phyloP scores from a whole-genome alignment of 208 protist species.

The Trypanosoma vivax region DNA sequence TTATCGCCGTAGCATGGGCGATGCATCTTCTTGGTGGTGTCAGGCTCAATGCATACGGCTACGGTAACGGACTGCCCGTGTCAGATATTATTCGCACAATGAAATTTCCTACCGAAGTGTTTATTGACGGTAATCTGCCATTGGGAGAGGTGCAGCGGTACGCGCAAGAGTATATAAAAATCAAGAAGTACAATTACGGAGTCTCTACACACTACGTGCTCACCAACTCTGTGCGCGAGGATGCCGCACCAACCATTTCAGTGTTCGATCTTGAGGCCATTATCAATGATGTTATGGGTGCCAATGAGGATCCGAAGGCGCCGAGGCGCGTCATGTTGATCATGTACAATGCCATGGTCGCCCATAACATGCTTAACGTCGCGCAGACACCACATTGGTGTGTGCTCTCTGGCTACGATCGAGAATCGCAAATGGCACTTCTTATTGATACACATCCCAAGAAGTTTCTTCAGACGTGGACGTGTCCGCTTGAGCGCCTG shows the following conservation, averaged over 20 bases:
- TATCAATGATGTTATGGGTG: constrained; percentile 63
- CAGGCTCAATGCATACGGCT: constrained; percentile 50
- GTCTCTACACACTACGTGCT: constrained; percentile 74
- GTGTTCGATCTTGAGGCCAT: constrained; percentile 84
- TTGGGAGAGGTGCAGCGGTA: constrained; percentile 84
- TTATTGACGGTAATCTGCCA: constrained; percentile 63
- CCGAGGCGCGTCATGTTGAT: constrained; percentile 81
- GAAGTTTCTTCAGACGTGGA: constrained; percentile 79
- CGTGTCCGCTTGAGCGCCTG: constrained; percentile 73
- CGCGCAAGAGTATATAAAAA: constrained; percentile 52
- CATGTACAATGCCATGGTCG: constrained; percentile 85
- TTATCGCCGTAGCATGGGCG: constrained; percentile 81
- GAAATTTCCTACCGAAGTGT: constrained; percentile 66
- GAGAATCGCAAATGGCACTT: constrained; percentile 74
- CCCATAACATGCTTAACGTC: constrained; percentile 84
- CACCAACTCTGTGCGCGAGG: constrained; percentile 80
- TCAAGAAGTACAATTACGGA: constrained; percentile 32
- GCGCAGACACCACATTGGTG: constrained; percentile 74
- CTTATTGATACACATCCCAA: constrained; percentile 84
- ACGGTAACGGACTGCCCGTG: constrained; percentile 78
- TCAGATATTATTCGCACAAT: constrained; percentile 77
- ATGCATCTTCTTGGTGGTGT: constrained; percentile 79
- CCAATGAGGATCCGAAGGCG: constrained; percentile 63
- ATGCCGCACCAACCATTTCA: constrained; percentile 84
- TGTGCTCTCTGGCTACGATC: constrained; percentile 79